These are phyloP conservation scores for Alternaria gansuensis DNA, from an alignment of 2,329 filamentous ascomycete species.

Conservation along the genomic window DNA sequence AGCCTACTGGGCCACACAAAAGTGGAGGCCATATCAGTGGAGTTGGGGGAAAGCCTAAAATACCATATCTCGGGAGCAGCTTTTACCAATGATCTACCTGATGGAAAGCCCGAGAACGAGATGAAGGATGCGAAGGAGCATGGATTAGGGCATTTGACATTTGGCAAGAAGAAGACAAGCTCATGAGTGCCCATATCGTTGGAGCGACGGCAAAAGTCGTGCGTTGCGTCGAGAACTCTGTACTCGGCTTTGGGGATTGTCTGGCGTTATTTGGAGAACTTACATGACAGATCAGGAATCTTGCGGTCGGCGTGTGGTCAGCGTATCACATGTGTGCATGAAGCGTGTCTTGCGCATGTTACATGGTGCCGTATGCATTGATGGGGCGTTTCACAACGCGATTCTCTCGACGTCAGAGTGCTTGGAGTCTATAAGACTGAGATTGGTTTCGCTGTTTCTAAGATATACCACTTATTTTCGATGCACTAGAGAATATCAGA, in stretches of 20 bases:
- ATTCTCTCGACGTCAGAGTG: conserved; percentile 9
- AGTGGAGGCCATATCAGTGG: conserved; percentile 28
- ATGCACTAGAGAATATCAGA: background rate
- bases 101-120: conserved; percentile 53
- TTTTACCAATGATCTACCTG: conserved; percentile 55
- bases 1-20: conserved; percentile 31
- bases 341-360: conserved; percentile 31
- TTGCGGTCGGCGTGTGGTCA: conserved; percentile 21
- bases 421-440: background rate
- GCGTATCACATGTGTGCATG: conserved; percentile 40
- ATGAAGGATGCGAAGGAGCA: conserved; percentile 50
- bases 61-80: conserved; percentile 45
- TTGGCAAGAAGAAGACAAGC: conserved; percentile 33
- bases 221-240: conserved; percentile 4
- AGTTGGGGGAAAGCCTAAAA: conserved; percentile 40
- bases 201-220: background rate
- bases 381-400: conserved; percentile 33
- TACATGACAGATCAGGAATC: conserved; percentile 17
- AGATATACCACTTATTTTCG: conserved; percentile 28
- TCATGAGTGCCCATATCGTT: conserved; percentile 22
- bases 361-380: conserved; percentile 42
- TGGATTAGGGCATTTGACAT: conserved; percentile 43
- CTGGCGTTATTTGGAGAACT: conserved; percentile 19
- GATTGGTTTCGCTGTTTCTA: conserved; percentile 11
- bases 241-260: conserved; percentile 5